These are phyloP conservation scores for Umbelopsis ramanniana DNA, from an alignment of 192 early-diverging fungal species.

Conservation along the genomic window DNA sequence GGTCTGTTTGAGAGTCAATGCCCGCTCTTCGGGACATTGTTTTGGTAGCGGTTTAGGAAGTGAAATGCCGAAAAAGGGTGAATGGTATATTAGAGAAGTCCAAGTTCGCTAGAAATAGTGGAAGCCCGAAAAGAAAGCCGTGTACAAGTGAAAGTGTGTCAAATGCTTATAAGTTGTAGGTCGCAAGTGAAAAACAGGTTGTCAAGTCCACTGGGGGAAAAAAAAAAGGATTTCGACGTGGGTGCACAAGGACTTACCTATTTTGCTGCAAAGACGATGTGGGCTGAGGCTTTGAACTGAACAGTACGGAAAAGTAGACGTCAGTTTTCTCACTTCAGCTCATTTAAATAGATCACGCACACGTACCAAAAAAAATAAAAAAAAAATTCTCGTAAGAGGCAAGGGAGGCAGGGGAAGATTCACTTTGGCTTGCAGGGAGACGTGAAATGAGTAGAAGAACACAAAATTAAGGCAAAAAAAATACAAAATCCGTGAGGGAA, in stretches of 20 bases:
- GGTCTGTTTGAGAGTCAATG: conserved; percentile 14
- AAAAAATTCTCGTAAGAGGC: background rate
- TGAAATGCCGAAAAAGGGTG: background rate
- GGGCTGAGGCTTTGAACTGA: conserved; percentile 1
- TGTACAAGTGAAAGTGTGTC: background rate
- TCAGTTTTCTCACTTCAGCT: background rate
- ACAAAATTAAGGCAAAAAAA: background rate
- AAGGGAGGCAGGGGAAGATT: background rate
- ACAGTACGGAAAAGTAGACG: background rate
- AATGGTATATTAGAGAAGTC: background rate
- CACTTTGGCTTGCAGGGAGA: conserved; percentile 5
- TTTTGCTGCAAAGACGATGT: background rate
- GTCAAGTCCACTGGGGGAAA: background rate
- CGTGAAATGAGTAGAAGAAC: background rate
- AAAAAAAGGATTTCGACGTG: background rate
- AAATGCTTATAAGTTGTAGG: background rate
- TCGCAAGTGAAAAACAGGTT: conserved; percentile 5
- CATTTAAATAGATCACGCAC: background rate
- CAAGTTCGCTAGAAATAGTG: background rate
- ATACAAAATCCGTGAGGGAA: background rate
- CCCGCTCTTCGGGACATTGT: conserved; percentile 24
- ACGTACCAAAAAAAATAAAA: background rate
- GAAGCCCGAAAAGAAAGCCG: background rate
- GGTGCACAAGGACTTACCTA: conserved; percentile 15
- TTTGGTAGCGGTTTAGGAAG: background rate